Evolutionary conservation across 108 stramenopile genomes (phyloP), one percentile per base, ranked within the genome.

Genomic region (Pseudonitzschia delicatissima): DNA sequence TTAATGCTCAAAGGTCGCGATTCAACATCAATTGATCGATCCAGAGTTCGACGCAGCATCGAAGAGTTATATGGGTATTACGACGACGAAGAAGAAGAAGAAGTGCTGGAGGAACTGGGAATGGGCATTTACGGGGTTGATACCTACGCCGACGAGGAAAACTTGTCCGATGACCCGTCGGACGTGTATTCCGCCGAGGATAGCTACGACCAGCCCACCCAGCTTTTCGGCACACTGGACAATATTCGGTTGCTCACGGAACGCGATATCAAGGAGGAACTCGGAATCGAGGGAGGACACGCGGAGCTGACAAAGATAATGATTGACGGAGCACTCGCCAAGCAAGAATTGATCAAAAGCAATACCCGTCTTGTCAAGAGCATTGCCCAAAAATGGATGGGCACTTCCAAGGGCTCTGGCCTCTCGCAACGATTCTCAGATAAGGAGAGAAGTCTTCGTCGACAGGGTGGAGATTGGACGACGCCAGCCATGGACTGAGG

Each of bases 401-500:
- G 40, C 39, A 72, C 73, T 28, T 45, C 55, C 33, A 13, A 15
- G 4, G 2, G 21, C 3, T 48, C 47, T 6, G 47, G 20, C 6
- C 47, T 23, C 47, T 6, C n/a, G 7, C 20, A 48, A 18, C 47
- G 47, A 2, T 31, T 31, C 29, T 52, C 66, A n/a, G 37, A 25
- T 0, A 47, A 55, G 75, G 52, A 72, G 67, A 48, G 32, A 3
- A 33, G 17, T 7, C 48, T 26, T 17, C 34, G 29, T 18, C 2
- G 23, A 4, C 39, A 58, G 5, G 32, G 27, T 15, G 68, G 62
- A 3, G 32, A 32, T 35, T 67, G 51, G 66, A 53, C 48, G 20
- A 62, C 77, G 60, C 88, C 91, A 9, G 67, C 69, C 29, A 64
- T 91, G 40, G 90, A 94, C 44, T n/a, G 94, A 95, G 61, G 87